Percentiles rank a stretch among this genome's conserved stretches.
Conservation (phyloP, 306 rosid species). For the Sphenostylis stenocarpa region DNA sequence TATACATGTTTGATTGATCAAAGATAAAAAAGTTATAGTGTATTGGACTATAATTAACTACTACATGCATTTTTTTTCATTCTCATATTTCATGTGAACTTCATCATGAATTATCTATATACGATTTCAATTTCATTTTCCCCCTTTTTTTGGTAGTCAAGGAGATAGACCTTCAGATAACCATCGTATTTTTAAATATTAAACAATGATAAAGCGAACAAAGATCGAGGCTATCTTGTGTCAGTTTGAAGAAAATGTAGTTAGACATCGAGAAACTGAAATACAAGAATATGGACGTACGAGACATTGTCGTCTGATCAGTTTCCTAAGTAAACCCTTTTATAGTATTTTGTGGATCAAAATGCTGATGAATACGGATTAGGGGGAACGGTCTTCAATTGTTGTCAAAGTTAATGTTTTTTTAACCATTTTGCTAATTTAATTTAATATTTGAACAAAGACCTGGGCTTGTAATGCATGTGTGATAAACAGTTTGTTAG, state of each 20-base stretch:
- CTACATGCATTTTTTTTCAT: background rate
- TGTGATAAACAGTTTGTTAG: background rate
- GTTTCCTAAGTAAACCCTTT: background rate
- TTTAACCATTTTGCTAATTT: background rate
- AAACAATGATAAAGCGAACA: background rate
- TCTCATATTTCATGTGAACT: background rate
- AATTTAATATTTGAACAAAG: background rate
- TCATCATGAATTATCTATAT: background rate
- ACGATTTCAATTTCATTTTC: background rate
- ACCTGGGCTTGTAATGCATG: background rate
- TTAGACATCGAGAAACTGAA: background rate
- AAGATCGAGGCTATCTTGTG: background rate
- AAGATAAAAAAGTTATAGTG: background rate
- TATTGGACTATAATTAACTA: background rate
- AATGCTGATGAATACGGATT: background rate
- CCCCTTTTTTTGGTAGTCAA: background rate
- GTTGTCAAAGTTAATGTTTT: background rate
- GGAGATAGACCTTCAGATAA: background rate
- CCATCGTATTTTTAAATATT: background rate
- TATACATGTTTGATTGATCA: background rate
- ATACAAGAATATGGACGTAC: background rate
- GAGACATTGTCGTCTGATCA: background rate
- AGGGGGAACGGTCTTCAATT: background rate
- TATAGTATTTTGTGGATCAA: background rate
- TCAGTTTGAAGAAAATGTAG: constrained; percentile 8